Conservation (phyloP, 2,329 filamentous ascomycete species). For the Raffaelea ambrosiae region DNA sequence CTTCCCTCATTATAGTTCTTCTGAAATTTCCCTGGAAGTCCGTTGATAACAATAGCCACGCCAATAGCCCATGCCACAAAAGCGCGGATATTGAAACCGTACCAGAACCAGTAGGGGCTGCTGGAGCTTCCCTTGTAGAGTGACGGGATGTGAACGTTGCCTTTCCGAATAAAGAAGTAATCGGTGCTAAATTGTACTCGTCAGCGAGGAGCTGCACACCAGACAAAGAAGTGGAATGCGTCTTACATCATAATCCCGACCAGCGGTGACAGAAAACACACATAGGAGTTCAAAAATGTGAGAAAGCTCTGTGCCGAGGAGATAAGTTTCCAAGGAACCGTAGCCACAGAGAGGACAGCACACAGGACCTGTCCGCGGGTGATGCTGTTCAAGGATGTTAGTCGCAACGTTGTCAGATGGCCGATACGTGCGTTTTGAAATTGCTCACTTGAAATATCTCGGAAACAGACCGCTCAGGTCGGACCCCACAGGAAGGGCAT, state of each 20-base stretch:
- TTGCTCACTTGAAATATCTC: slow-evolving; percentile 19
- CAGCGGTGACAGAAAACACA: slow-evolving; percentile 10
- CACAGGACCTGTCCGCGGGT: slow-evolving; percentile 19
- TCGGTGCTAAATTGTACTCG: background rate
- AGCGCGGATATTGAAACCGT: slow-evolving; percentile 26
- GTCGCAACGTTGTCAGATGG: no score
- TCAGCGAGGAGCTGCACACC: no score
- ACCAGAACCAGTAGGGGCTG: slow-evolving; percentile 23
- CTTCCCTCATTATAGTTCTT: slow-evolving; percentile 19
- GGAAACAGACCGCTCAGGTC: slow-evolving; percentile 23
- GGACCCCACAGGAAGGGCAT: slow-evolving; percentile 21
- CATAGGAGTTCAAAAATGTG: slow-evolving; percentile 9
- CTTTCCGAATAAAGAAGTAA: slow-evolving; percentile 26
- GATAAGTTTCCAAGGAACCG: slow-evolving; percentile 15
- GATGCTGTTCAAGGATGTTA: slow-evolving; percentile 19
- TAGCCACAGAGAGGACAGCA: slow-evolving; percentile 12
- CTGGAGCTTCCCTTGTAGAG: slow-evolving; percentile 22
- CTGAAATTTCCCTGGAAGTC: slow-evolving; percentile 23
- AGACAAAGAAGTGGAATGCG: background rate
- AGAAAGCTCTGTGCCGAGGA: slow-evolving; percentile 11
- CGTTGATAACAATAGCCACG: slow-evolving; percentile 24
- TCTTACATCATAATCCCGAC: slow-evolving; percentile 6
- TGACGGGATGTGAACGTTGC: slow-evolving; percentile 22
- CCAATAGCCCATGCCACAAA: slow-evolving; percentile 23
- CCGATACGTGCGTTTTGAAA: no score